A percentile compares a stretch with the other conserved stretches of the same genome.
These are phyloP conservation scores for Rhododendron ovatum DNA, from an alignment of 148 eudicot species.

Conservation along the genomic window DNA sequence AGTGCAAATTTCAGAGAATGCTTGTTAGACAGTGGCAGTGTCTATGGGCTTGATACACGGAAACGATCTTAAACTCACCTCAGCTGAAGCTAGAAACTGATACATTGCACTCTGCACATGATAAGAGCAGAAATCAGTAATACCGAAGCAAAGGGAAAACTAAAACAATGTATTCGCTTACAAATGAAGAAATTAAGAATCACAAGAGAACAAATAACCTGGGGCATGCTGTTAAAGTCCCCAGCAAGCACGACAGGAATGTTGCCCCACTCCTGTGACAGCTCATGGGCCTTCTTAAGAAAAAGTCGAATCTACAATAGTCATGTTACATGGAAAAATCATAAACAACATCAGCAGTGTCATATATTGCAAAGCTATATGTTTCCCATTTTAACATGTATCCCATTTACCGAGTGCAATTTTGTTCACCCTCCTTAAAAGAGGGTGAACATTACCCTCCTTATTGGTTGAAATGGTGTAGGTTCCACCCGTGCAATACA, in stretches of 20 bases:
- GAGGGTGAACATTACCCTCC: too few species aligned
- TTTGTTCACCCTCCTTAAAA: too few species aligned
- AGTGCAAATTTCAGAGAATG: background rate
- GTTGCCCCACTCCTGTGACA: constrained; percentile 61
- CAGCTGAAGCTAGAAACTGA: constrained; percentile 51
- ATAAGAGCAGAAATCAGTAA: constrained; percentile 10
- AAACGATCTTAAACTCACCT: constrained; percentile 34
- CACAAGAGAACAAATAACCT: constrained; percentile 26
- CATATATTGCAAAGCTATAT: background rate
- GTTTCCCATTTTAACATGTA: background rate
- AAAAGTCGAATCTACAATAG: constrained; percentile 49
- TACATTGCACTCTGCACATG: constrained; percentile 61
- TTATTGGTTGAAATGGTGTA: too few species aligned
- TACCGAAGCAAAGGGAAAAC: background rate
- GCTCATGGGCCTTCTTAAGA: constrained; percentile 55
- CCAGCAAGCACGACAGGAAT: constrained; percentile 75
- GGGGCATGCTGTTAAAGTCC: constrained; percentile 60
- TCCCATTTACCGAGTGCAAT: background rate
- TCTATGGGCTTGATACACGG: background rate
- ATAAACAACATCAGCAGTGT: background rate
- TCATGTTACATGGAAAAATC: background rate
- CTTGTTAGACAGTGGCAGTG: background rate
- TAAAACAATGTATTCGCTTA: background rate
- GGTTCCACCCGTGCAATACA: too few species aligned
- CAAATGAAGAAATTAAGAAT: background rate